A percentile compares a stretch with the other conserved stretches of the same genome.
Conservation (phyloP, 345 rosid genomes). For the Noccaea caerulescens region DNA sequence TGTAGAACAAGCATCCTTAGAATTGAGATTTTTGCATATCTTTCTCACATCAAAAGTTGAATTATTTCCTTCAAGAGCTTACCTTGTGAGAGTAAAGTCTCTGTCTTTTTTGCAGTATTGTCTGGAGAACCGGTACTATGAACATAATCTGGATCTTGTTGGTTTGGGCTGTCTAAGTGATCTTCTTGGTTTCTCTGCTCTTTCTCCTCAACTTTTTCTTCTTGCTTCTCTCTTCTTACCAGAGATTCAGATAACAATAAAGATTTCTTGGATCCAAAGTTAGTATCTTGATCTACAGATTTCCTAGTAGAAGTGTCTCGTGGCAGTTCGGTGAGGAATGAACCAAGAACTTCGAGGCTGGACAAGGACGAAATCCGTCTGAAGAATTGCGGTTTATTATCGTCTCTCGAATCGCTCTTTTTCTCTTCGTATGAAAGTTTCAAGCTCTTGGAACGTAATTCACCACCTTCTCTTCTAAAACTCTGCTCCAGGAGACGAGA, state of each 20-base stretch:
- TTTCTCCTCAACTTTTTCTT: slow-evolving; percentile 41
- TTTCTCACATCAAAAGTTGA: background rate
- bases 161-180: slow-evolving; percentile 19
- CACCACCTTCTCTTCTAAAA: slow-evolving; percentile 44
- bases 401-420: slow-evolving; percentile 41
- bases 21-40: background rate
- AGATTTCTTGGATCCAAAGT: slow-evolving; percentile 29
- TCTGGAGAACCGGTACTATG: slow-evolving; percentile 31
- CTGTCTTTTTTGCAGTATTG: slow-evolving; percentile 3
- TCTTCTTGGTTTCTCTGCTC: slow-evolving; percentile 39
- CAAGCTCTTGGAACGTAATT: slow-evolving; percentile 64
- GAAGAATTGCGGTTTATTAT: slow-evolving; percentile 49
- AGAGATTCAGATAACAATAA: slow-evolving; percentile 21
- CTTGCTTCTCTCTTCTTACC: slow-evolving; percentile 27
- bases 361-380: slow-evolving; percentile 80
- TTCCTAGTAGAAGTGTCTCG: slow-evolving; percentile 33
- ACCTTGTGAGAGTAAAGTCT: slow-evolving; percentile 33
- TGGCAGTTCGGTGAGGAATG: slow-evolving; percentile 55
- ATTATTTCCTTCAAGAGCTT: background rate
- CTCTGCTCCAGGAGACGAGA: slow-evolving; percentile 57
- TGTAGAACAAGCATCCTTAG: slow-evolving; percentile 10
- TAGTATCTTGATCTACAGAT: slow-evolving; percentile 36
- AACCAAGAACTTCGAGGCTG: slow-evolving; percentile 65
- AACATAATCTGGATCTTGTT: slow-evolving; percentile 43
- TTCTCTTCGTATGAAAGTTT: slow-evolving; percentile 57